Conservation (phyloP, 495 filamentous ascomycete genomes). For the Diplogelasinospora grovesii region DNA sequence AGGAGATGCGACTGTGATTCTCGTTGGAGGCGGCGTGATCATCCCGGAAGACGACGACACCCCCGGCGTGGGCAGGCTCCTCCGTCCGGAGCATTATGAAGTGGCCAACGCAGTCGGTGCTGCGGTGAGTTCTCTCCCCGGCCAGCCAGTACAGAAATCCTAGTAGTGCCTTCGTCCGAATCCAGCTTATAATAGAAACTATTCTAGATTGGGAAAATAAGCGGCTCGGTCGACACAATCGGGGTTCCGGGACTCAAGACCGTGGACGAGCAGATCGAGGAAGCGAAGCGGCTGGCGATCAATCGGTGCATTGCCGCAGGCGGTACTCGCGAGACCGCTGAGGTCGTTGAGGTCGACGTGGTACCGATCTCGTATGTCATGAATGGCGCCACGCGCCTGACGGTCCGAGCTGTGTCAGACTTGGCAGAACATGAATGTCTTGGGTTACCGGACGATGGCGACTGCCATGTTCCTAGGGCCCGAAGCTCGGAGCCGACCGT, state of each 20-base stretch:
- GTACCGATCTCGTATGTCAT: too few relatives aligned
- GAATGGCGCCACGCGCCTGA: too few relatives aligned
- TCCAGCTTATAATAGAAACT: too few relatives aligned
- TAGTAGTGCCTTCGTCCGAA: too few relatives aligned
- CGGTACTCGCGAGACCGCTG: constrained; percentile 23
- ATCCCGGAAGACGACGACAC: constrained; percentile 29
- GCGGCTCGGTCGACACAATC: constrained; percentile 37
- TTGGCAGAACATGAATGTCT: too few relatives aligned
- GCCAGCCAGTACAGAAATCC: too few relatives aligned
- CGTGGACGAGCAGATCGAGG: constrained; percentile 21
- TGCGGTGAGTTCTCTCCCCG: too few relatives aligned
- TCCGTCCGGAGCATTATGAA: constrained; percentile 28
- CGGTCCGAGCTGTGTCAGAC: too few relatives aligned
- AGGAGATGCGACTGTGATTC: constrained; percentile 35
- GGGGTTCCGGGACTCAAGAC: constrained; percentile 25
- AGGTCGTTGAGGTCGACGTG: constrained; percentile 22
- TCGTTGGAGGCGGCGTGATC: constrained; percentile 39
- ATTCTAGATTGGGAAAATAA: constrained; percentile 47
- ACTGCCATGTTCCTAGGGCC: too few relatives aligned
- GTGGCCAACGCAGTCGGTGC: constrained; percentile 55
- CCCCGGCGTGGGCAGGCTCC: constrained; percentile 26
- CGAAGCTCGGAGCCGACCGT: too few relatives aligned
- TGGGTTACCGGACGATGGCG: too few relatives aligned
- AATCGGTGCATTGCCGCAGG: constrained; percentile 35
- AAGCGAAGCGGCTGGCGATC: constrained; percentile 22